These are phyloP conservation scores for Croton laevigatus DNA, from an alignment of 441 rosid species.

Conservation along the genomic window DNA sequence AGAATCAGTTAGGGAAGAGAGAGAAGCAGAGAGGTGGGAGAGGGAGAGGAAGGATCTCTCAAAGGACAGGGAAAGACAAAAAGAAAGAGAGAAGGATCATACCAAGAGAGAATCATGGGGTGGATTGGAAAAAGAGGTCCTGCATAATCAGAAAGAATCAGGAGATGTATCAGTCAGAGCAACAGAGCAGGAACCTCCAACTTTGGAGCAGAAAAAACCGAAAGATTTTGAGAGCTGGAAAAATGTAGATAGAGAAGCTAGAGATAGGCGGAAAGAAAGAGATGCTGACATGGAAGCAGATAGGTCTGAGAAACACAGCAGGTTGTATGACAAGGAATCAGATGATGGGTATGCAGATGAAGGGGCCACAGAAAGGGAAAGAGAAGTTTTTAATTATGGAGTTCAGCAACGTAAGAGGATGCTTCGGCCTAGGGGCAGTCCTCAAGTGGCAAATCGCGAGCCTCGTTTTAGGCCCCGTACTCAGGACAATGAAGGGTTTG, in stretches of 20 bases:
- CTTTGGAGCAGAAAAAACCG: slow-evolving; percentile 63
- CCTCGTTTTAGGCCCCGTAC: slow-evolving; percentile 56
- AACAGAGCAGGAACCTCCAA: slow-evolving; percentile 54
- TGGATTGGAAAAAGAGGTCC: slow-evolving; percentile 64
- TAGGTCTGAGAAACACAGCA: slow-evolving; percentile 74
- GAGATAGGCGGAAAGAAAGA: slow-evolving; percentile 85
- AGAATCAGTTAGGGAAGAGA: slow-evolving; percentile 74
- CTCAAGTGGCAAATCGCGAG: slow-evolving; percentile 73
- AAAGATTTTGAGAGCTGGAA: slow-evolving; percentile 68
- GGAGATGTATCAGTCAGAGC: slow-evolving; percentile 62
- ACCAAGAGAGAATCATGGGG: slow-evolving; percentile 63
- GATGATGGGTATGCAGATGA: slow-evolving; percentile 93
- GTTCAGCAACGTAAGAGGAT: slow-evolving; percentile 94
- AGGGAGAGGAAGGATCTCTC: slow-evolving; percentile 74
- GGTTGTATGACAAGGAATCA: slow-evolving; percentile 62
- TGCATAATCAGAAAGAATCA: slow-evolving; percentile 59
- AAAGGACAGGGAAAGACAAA: slow-evolving; percentile 76
- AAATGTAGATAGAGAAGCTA: slow-evolving; percentile 67
- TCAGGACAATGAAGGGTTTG: slow-evolving; percentile 90
- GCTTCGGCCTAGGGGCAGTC: slow-evolving; percentile 94
- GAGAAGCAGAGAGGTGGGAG: slow-evolving; percentile 85
- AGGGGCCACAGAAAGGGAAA: slow-evolving; percentile 70
- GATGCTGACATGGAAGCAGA: slow-evolving; percentile 76
- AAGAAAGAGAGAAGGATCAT: slow-evolving; percentile 84
- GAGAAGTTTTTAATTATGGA: slow-evolving; percentile 66